These are phyloP conservation scores for Metschnikowia noctiluminum DNA, from an alignment of 805 yeast species.

Conservation along the genomic window DNA sequence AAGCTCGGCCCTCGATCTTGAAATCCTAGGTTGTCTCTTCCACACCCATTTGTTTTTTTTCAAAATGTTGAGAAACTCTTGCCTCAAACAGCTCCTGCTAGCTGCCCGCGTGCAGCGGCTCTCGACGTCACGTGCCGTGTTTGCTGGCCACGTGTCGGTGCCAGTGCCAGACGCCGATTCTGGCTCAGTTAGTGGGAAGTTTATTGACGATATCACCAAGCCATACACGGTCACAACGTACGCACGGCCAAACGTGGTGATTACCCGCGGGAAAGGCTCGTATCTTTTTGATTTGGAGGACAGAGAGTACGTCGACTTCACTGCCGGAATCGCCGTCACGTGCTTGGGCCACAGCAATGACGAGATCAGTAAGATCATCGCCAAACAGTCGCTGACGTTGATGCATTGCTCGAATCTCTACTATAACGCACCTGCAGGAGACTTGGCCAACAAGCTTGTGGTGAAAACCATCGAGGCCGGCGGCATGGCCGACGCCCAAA, in stretches of 20 bases:
- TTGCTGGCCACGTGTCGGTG: slow-evolving; percentile 17
- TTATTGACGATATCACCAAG: slow-evolving; percentile 43
- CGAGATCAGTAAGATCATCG: slow-evolving; percentile 65
- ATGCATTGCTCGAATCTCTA: slow-evolving; percentile 85
- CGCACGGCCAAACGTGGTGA: slow-evolving; percentile 71
- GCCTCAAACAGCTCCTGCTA: not conserved
- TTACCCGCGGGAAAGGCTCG: slow-evolving; percentile 82
- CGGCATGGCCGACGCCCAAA: slow-evolving; percentile 77
- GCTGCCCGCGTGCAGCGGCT: not conserved
- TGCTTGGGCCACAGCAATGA: slow-evolving; percentile 84
- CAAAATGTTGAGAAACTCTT: slow-evolving; percentile 9
- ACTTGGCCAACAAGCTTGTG: slow-evolving; percentile 68
- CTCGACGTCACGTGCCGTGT: slow-evolving; percentile 1
- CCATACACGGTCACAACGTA: slow-evolving; percentile 73
- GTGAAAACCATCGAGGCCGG: slow-evolving; percentile 65
- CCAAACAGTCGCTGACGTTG: slow-evolving; percentile 67
- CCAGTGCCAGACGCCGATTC: slow-evolving; percentile 32
- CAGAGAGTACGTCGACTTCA: slow-evolving; percentile 78
- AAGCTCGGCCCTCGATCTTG: not conserved
- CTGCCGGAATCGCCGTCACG: slow-evolving; percentile 98
- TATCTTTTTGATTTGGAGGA: slow-evolving; percentile 77
- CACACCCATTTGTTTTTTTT: too few species aligned
- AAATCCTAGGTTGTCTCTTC: too few species aligned
- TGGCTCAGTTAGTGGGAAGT: slow-evolving; percentile 34
- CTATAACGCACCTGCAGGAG: slow-evolving; percentile 81